Base-by-base conservation (phyloP, 352 stramenopile genomes). In the Albugo candida region DNA sequence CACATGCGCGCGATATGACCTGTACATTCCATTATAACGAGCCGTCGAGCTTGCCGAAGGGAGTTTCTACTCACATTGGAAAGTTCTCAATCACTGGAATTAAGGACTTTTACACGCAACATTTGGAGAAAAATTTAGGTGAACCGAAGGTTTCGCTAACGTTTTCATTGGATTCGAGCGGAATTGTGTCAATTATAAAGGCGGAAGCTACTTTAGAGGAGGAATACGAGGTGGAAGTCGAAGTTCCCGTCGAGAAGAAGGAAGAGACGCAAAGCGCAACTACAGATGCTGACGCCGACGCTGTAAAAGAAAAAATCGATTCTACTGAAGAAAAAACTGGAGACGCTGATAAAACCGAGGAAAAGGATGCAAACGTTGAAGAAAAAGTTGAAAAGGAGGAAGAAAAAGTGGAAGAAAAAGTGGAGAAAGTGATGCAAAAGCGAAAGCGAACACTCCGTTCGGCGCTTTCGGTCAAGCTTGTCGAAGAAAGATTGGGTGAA, bases 1-100 rank as follows among this genome's bases (percentile, higher is more conserved):
- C 83, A 40, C 81, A 96, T 55, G 82, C 92, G 47, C 64, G 72
- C 36, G 86, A 97, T 59, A 63, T 97, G 21, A 70, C 87, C 17
- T 92, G 79, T 53, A 81, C 80, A 34, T 80, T 97, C 42, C 77
- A 84, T 35, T 97, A 97, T 63, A 79, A 94, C 54, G 81, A 94
- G 54, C 64, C 64, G 31, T 83, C 80, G 4, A 64, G 68, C 24
- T 61, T 96, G 18, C 85, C 87, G 17, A 58, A 52, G 5, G 64
- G 67, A 45, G 64, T 67, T 48, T 81, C 56, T 51, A 50, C 69
- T n/a, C 63, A 81, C n/a, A 84, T 97, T 56, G 74, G 68, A 45
- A 79, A 76, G 40, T 96, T 95, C 63, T 92, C 96, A 53, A 71
- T 98, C 50, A 86, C 81, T 11, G 92, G 93, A 37, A 72, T 98